These are phyloP conservation scores for Saccharomycopsis vini DNA, from an alignment of 805 yeast species.

Conservation along the genomic window DNA sequence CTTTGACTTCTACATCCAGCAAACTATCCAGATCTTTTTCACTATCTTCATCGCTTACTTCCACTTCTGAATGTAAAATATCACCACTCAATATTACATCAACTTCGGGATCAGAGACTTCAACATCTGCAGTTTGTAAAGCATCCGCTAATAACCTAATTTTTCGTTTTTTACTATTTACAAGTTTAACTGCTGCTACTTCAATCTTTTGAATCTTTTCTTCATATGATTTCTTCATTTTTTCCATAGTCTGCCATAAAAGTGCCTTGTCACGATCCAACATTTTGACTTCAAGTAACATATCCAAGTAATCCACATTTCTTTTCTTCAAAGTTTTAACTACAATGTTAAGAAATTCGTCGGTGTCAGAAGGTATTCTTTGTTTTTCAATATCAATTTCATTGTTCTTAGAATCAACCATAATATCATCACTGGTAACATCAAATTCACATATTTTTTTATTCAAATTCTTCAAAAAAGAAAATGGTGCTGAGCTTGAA, in stretches of 20 bases:
- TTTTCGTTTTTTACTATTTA: conserved; percentile 21
- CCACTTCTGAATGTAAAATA: conserved; percentile 7
- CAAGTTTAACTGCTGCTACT: conserved; percentile 14
- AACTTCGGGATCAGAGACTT: conserved; percentile 1
- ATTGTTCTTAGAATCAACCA: too few relatives aligned
- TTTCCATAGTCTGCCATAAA: background rate
- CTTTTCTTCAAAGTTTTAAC: background rate
- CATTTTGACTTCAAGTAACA: background rate
- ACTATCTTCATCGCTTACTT: conserved; percentile 3
- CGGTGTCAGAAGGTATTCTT: background rate
- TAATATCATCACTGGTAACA: too few relatives aligned
- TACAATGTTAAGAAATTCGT: background rate
- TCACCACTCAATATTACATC: conserved; percentile 5
- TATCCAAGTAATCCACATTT: background rate
- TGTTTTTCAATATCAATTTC: background rate
- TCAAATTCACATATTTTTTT: too few relatives aligned
- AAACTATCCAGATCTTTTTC: too few relatives aligned
- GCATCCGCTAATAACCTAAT: conserved; percentile 20
- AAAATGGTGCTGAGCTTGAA: too few relatives aligned
- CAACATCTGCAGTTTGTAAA: conserved; percentile 2
- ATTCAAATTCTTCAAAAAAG: too few relatives aligned
- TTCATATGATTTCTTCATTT: background rate
- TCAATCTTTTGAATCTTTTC: conserved; percentile 8
- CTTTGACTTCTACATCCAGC: too few relatives aligned
- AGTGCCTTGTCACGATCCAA: background rate